Conservation (phyloP, 2,329 filamentous ascomycete species). For the Pleochaeta shiraiana region DNA sequence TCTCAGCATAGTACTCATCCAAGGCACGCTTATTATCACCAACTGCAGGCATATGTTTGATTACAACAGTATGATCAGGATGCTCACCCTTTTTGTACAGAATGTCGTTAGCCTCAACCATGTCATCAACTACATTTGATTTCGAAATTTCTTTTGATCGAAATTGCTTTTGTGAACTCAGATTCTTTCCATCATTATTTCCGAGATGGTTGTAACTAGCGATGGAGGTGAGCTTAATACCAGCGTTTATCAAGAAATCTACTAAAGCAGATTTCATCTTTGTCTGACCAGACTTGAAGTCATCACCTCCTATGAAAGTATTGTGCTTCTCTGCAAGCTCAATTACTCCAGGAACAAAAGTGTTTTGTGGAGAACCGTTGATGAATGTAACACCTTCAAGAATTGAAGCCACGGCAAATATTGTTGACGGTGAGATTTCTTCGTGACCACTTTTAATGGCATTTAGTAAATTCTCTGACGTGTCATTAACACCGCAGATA, state of each 20-base stretch:
- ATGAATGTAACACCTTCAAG: constrained; percentile 85
- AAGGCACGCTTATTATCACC: constrained; percentile 98
- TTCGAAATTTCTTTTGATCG: constrained; percentile 99
- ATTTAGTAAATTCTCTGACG: constrained; percentile 77
- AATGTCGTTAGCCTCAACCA: constrained; percentile 88
- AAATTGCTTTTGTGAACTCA: constrained; percentile 96
- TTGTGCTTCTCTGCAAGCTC: constrained; percentile 70
- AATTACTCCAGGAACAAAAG: constrained; percentile 84
- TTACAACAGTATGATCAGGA: constrained; percentile 94
- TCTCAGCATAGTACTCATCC: constrained; percentile 98
- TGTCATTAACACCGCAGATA: constrained; percentile 79
- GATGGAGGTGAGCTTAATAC: constrained; percentile 97
- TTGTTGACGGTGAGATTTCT: constrained; percentile 84
- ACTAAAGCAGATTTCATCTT: constrained; percentile 99
- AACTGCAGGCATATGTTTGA: constrained; percentile 99
- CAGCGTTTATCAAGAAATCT: constrained; percentile 95
- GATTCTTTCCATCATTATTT: constrained; percentile 98
- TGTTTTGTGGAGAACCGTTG: constrained; percentile 98
- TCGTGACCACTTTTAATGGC: constrained; percentile 71
- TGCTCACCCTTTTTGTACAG: constrained; percentile 86
- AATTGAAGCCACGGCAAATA: constrained; percentile 90
- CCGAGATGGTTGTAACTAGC: constrained; percentile 98
- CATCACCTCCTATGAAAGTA: constrained; percentile 89
- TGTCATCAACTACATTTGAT: constrained; percentile 98
- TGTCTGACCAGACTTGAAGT: constrained; percentile 99